Conservation (phyloP, 306 rosid species). For the Ammopiptanthus mongolicus region DNA sequence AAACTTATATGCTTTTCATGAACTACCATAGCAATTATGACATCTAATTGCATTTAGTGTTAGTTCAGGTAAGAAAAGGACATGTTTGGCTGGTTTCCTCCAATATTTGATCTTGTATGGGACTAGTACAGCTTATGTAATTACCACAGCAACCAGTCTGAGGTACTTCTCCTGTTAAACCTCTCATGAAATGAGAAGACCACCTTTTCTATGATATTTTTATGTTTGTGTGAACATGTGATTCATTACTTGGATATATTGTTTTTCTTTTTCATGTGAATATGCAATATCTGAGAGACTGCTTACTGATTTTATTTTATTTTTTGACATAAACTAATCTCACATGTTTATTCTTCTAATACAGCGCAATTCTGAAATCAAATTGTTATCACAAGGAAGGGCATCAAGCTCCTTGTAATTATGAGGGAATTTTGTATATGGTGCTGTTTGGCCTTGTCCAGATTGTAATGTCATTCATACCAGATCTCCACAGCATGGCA, state of each 20-base stretch:
- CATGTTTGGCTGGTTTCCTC: conserved; percentile 51
- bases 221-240: background rate
- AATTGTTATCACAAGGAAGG: conserved; percentile 79
- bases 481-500: conserved; percentile 78
- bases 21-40: background rate
- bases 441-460: conserved; percentile 64
- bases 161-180: conserved; percentile 35
- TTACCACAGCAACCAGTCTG: conserved; percentile 62
- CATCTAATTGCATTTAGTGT: conserved; percentile 23
- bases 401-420: conserved; percentile 56
- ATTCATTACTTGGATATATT: background rate
- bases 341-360: background rate
- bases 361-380: conserved; percentile 68
- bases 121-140: conserved; percentile 49
- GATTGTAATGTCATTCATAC: conserved; percentile 75
- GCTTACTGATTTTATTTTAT: background rate
- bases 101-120: conserved; percentile 64
- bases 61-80: conserved; percentile 48
- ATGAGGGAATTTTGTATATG: conserved; percentile 48
- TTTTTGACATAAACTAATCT: background rate
- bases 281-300: background rate
- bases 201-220: background rate
- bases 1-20: background rate
- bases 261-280: background rate
- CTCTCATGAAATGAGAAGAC: background rate